A percentile compares a stretch with the other conserved stretches of the same genome.
Evolutionary conservation across 257 asterid species (phyloP).

Genomic region (Mentha longifolia): DNA sequence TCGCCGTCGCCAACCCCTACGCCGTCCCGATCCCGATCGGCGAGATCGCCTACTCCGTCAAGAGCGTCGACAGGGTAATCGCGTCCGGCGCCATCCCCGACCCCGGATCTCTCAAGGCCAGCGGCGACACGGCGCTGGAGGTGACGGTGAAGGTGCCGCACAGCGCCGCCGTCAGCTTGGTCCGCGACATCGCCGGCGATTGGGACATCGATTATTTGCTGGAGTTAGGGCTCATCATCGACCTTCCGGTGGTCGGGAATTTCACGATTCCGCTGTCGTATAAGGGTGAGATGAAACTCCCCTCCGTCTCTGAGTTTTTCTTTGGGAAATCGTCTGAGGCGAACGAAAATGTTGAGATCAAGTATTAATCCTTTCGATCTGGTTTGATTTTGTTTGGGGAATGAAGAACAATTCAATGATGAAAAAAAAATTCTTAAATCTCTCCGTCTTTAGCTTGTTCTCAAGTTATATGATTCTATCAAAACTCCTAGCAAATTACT

Average conservation of each 20-base stretch:
- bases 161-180: slow-evolving; percentile 60
- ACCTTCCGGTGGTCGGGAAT: slow-evolving; percentile 68
- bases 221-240: slow-evolving; percentile 58
- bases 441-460: too few relatives aligned
- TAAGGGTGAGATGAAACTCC: slow-evolving; percentile 78
- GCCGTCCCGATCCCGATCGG: slow-evolving; percentile 67
- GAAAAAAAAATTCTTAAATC: too few relatives aligned
- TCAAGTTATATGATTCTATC: too few relatives aligned
- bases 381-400: too few relatives aligned
- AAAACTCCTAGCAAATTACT: too few relatives aligned
- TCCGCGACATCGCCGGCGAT: slow-evolving; percentile 66
- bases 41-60: slow-evolving; percentile 62
- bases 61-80: slow-evolving; percentile 50
- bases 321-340: slow-evolving; percentile 9
- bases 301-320: slow-evolving; percentile 60
- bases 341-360: not conserved
- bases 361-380: not conserved
- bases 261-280: slow-evolving; percentile 68
- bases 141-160: slow-evolving; percentile 77
- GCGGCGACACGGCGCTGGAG: slow-evolving; percentile 55
- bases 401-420: too few relatives aligned
- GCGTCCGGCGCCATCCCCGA: slow-evolving; percentile 72
- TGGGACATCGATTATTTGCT: slow-evolving; percentile 81
- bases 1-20: slow-evolving; percentile 72
- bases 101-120: slow-evolving; percentile 70